Evolutionary conservation across 2,329 filamentous ascomycete species (phyloP).

Genomic region (Ophiostoma sp.): DNA sequence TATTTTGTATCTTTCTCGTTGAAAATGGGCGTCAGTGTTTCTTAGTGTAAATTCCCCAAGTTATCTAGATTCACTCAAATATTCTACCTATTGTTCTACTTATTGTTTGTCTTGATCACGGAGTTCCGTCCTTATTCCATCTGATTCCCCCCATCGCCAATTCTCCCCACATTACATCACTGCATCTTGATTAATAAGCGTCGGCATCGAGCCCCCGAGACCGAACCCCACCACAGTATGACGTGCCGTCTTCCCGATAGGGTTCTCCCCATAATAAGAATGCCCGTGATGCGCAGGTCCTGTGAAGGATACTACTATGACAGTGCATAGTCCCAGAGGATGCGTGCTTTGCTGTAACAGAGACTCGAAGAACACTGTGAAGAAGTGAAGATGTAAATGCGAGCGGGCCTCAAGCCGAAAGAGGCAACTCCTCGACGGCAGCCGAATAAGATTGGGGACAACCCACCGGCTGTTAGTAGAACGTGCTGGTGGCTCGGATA

Average conservation of each 20-base stretch:
- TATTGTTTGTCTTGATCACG: neutral
- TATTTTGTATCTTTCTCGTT: neutral
- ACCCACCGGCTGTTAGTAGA: neutral
- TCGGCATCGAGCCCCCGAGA: neutral
- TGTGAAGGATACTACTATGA: no score
- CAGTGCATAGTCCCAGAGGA: no score
- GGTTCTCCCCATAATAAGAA: no score
- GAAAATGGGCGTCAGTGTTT: neutral
- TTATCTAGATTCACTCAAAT: no score
- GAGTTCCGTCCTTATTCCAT: neutral
- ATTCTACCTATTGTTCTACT: no score
- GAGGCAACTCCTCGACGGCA: no score
- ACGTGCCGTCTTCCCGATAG: neutral
- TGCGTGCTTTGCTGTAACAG: no score
- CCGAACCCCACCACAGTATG: neutral
- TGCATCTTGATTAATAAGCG: neutral
- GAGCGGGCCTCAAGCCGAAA: no score
- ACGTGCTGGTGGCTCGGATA: neutral
- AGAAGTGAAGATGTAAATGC: no score
- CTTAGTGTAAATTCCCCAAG: no score
- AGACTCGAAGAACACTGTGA: no score
- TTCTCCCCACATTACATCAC: neutral
- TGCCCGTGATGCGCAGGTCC: no score
- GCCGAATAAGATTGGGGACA: neutral
- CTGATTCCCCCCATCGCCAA: neutral